Conservation (phyloP, 1,284 basidiomycete species). For the Rhodotorula sp. region DNA sequence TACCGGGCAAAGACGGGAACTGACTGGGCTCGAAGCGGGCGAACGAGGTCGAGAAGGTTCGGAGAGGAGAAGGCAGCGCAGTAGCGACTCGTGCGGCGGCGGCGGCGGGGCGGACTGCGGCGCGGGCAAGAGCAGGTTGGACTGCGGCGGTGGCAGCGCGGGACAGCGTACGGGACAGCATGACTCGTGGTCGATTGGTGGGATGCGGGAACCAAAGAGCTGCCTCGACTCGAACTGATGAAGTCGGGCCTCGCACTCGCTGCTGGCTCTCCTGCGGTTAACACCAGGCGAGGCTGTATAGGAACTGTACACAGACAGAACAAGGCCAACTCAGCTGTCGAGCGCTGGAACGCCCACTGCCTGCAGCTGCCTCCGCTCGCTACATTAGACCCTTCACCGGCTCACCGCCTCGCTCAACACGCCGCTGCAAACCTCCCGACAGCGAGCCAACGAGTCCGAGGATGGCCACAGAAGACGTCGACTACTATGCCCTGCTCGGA, state of each 20-base stretch:
- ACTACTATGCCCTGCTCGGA: constrained; percentile 40
- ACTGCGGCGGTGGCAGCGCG: constrained; percentile 1
- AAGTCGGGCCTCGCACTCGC: not conserved
- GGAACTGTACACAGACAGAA: too few species aligned
- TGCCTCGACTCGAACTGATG: not conserved
- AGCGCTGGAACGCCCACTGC: not conserved
- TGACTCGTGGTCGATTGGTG: not conserved
- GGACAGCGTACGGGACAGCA: constrained; percentile 8
- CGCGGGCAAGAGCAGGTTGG: constrained; percentile 2
- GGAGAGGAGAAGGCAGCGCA: not conserved
- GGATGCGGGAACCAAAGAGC: not conserved
- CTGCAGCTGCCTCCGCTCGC: not conserved
- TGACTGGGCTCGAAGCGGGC: constrained; percentile 39
- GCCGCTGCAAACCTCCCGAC: not conserved
- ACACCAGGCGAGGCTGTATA: too few species aligned
- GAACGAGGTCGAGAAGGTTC: constrained; percentile 9
- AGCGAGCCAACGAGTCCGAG: too few species aligned
- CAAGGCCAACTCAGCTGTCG: too few species aligned
- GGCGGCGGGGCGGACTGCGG: constrained; percentile 6
- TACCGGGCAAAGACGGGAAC: not conserved
- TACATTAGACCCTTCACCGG: not conserved
- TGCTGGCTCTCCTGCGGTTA: not conserved
- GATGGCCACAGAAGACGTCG: constrained; percentile 32
- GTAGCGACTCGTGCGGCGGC: constrained; percentile 2
- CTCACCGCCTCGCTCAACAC: not conserved